Evolutionary conservation across 805 yeast species (phyloP).

Genomic region (Sugiyamaella smithiae): DNA sequence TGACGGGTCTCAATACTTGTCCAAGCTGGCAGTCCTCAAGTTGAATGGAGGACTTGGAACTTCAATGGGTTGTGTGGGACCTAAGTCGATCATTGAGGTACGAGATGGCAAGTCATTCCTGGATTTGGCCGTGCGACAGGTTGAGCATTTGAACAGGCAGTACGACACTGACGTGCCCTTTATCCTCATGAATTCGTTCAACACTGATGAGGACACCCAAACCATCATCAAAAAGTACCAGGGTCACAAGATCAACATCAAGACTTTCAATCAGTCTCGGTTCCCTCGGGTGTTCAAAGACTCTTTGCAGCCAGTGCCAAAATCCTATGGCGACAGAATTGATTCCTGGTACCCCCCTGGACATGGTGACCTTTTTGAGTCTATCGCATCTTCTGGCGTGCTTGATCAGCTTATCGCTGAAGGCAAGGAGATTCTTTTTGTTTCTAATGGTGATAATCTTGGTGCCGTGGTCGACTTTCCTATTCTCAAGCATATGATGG

Average conservation of each 20-base stretch:
- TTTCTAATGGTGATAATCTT: conserved; percentile 96
- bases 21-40: conserved; percentile 90
- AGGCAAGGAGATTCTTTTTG: conserved; percentile 93
- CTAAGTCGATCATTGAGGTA: conserved; percentile 93
- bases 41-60: conserved; percentile 98
- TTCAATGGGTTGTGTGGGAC: conserved; percentile 99
- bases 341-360: conserved; percentile 99
- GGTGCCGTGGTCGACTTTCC: conserved; percentile 97
- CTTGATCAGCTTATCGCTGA: conserved; percentile 82
- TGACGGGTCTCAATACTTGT: conserved; percentile 48
- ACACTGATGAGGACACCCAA: conserved; percentile 94
- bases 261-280: conserved; percentile 96
- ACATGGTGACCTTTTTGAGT: conserved; percentile 95
- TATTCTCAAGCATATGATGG: conserved; percentile 89
- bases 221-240: conserved; percentile 94
- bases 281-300: conserved; percentile 95
- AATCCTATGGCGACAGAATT: conserved; percentile 63
- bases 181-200: conserved; percentile 96
- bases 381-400: conserved; percentile 85
- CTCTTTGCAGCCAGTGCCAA: conserved; percentile 93
- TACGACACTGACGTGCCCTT: conserved; percentile 93
- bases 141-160: conserved; percentile 87
- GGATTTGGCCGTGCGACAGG: conserved; percentile 94
- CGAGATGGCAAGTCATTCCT: conserved; percentile 97
- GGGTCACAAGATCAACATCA: conserved; percentile 92